Conservation (phyloP, 106 monocot genomes). For the Xerophyta viscosa region DNA sequence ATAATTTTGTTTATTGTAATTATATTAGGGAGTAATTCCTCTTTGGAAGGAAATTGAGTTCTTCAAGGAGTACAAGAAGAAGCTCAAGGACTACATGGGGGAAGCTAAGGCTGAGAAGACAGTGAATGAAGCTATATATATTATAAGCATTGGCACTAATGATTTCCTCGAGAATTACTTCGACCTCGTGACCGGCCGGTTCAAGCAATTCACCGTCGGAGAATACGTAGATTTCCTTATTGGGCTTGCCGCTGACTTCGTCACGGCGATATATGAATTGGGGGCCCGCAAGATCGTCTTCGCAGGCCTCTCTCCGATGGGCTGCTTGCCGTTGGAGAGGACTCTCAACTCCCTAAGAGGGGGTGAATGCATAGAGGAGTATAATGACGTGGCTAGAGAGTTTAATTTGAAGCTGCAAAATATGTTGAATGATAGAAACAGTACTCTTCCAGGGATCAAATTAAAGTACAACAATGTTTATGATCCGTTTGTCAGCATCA, state of each 20-base stretch:
- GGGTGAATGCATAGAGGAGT: slow-evolving; percentile 43
- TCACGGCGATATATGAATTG: slow-evolving; percentile 36
- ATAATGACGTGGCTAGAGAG: slow-evolving; percentile 45
- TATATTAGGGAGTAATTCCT: slow-evolving; percentile 51
- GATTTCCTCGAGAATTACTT: slow-evolving; percentile 74
- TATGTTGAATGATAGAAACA: slow-evolving; percentile 6
- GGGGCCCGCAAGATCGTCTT: slow-evolving; percentile 70
- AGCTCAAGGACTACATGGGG: slow-evolving; percentile 21
- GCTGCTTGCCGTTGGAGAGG: slow-evolving; percentile 81
- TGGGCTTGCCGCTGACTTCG: slow-evolving; percentile 34
- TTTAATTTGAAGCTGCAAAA: slow-evolving; percentile 51
- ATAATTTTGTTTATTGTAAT: too few relatives aligned
- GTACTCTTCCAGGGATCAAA: slow-evolving; percentile 29
- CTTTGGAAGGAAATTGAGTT: slow-evolving; percentile 52
- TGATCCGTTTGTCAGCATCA: slow-evolving; percentile 13
- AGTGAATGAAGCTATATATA: slow-evolving; percentile 40
- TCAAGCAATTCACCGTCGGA: slow-evolving; percentile 24
- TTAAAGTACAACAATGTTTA: slow-evolving; percentile 20
- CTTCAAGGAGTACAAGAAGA: slow-evolving; percentile 45
- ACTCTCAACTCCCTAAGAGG: slow-evolving; percentile 21
- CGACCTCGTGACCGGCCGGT: slow-evolving; percentile 23
- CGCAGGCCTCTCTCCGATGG: slow-evolving; percentile 52
- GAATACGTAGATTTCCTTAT: slow-evolving; percentile 58
- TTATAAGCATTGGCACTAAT: slow-evolving; percentile 64
- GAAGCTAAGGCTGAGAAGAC: slow-evolving; percentile 11